phyloP scores from a whole-genome alignment of 495 filamentous ascomycete genomes.

The Penicillium daleae region DNA sequence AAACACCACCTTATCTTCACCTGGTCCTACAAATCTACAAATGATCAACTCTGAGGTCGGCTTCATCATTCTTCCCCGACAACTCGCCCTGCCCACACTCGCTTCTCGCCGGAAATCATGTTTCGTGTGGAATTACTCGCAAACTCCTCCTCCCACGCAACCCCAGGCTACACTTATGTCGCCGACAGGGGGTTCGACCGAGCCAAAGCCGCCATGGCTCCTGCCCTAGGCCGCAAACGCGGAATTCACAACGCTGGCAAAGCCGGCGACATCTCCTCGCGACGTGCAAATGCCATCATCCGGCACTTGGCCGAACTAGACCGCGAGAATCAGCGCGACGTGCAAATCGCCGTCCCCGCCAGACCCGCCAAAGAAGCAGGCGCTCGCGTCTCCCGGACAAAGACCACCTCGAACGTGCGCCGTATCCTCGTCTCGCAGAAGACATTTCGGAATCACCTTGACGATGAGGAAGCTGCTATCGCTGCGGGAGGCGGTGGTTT shows the following conservation, averaged over 20 bases:
- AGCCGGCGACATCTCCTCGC: slow-evolving; percentile 66
- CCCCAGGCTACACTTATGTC: slow-evolving; percentile 89
- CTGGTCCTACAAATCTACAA: slow-evolving; percentile 6
- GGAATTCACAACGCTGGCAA: slow-evolving; percentile 56
- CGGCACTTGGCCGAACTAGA: slow-evolving; percentile 82
- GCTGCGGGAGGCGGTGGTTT: slow-evolving; percentile 19
- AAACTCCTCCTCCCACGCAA: slow-evolving; percentile 63
- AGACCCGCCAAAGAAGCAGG: slow-evolving; percentile 51
- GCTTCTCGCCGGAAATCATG: slow-evolving; percentile 38
- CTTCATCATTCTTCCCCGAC: neutral
- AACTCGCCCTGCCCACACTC: neutral
- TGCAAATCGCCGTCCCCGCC: slow-evolving; percentile 65
- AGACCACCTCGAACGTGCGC: slow-evolving; percentile 79
- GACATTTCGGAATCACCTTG: slow-evolving; percentile 87
- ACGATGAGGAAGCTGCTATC: slow-evolving; percentile 79
- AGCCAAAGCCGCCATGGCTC: slow-evolving; percentile 60
- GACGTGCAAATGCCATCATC: slow-evolving; percentile 75
- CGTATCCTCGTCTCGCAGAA: slow-evolving; percentile 91
- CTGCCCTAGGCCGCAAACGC: slow-evolving; percentile 65
- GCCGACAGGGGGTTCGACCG: slow-evolving; percentile 70
- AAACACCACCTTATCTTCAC: slow-evolving; percentile 29
- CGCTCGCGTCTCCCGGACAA: slow-evolving; percentile 54
- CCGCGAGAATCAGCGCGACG: slow-evolving; percentile 74
- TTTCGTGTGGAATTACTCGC: slow-evolving; percentile 76
- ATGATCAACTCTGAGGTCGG: slow-evolving; percentile 12